phyloP scores from a whole-genome alignment of 1,284 basidiomycete species.

The Leccinum subrobustum region DNA sequence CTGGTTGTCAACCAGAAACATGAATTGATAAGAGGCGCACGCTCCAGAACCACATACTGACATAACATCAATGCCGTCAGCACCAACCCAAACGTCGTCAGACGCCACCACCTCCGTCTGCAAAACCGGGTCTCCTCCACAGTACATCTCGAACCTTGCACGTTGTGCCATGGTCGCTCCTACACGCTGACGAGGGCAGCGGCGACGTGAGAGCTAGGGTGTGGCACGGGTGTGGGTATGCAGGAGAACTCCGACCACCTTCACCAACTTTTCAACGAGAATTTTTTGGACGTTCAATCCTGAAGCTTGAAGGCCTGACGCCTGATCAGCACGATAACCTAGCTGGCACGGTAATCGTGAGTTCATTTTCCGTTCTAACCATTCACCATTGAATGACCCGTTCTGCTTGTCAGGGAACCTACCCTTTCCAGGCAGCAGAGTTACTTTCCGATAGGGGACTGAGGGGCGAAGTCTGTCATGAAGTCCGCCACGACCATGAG shows the following conservation, averaged over 20 bases:
- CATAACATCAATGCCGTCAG: conserved; percentile 3
- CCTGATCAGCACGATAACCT: neutral
- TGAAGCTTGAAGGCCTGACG: too few relatives aligned
- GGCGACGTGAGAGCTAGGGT: too few relatives aligned
- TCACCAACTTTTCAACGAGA: too few relatives aligned
- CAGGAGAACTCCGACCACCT: too few relatives aligned
- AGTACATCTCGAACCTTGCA: conserved; percentile 53
- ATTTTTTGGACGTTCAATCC: too few relatives aligned
- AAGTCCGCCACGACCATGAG: neutral
- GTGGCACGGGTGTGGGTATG: too few relatives aligned
- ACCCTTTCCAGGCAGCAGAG: neutral
- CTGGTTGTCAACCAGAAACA: conserved; percentile 8
- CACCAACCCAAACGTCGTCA: neutral
- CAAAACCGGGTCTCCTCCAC: conserved; percentile 61
- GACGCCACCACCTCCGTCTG: conserved; percentile 60
- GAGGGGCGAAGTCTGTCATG: neutral
- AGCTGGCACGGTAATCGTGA: neutral
- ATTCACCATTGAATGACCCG: too few relatives aligned
- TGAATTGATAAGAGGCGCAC: conserved; percentile 41
- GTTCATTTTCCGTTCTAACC: neutral
- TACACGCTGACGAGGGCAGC: too few relatives aligned
- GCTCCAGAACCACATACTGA: conserved; percentile 71
- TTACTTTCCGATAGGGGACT: neutral
- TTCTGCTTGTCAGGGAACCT: neutral
- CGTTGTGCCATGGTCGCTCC: too few relatives aligned